Conservation (phyloP, 148 eudicot genomes). For the Chenopodium berlandieri region DNA sequence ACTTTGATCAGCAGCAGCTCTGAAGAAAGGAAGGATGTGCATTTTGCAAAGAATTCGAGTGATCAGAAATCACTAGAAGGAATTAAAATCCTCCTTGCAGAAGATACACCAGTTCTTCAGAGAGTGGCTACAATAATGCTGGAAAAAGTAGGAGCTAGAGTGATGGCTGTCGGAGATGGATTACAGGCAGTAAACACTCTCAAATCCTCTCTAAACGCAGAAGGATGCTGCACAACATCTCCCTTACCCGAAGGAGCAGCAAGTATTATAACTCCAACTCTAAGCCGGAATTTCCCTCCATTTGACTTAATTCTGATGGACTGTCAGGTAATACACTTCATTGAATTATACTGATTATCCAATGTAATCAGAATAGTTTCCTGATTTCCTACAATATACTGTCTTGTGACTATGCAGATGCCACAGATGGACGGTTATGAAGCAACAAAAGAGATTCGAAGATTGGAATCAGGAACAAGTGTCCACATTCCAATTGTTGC, state of each 20-base stretch:
- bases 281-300: slow-evolving; percentile 23
- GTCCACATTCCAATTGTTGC: slow-evolving; percentile 87
- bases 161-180: slow-evolving; percentile 84
- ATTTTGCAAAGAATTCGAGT: slow-evolving; percentile 32
- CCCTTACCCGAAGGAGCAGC: slow-evolving; percentile 26
- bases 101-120: slow-evolving; percentile 92
- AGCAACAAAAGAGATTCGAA: slow-evolving; percentile 87
- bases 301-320: slow-evolving; percentile 90
- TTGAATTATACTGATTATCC: neutral
- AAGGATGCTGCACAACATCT: slow-evolving; percentile 28
- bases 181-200: slow-evolving; percentile 77
- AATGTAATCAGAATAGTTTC: neutral
- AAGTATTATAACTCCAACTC: slow-evolving; percentile 21
- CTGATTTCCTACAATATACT: neutral
- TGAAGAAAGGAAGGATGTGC: slow-evolving; percentile 26
- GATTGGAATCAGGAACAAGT: slow-evolving; percentile 46
- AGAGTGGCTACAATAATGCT: slow-evolving; percentile 93
- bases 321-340: slow-evolving; percentile 63
- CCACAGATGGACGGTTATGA: slow-evolving; percentile 99
- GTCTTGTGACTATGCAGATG: slow-evolving; percentile 54
- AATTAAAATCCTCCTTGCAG: slow-evolving; percentile 71
- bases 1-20: slow-evolving; percentile 15
- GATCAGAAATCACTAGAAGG: slow-evolving; percentile 58
- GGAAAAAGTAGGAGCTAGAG: slow-evolving; percentile 83
- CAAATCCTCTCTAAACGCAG: slow-evolving; percentile 29